Percentiles rank a stretch among this genome's conserved stretches.
Evolutionary conservation across 176 grass and related monocot species (phyloP).

Genomic region (Triticum dicoccoides): DNA sequence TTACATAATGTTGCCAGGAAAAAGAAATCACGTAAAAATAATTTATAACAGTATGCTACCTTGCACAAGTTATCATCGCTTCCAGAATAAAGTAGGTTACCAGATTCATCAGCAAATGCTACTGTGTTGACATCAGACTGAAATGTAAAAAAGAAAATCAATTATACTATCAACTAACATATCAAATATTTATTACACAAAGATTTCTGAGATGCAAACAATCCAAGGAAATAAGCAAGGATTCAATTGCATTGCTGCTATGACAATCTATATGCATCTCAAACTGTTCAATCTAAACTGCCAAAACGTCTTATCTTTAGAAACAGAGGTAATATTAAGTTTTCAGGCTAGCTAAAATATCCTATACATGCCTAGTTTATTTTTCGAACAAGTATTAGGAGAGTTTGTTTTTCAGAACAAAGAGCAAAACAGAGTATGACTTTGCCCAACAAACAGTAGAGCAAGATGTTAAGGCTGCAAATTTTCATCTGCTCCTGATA

Average conservation of each 20-base stretch:
- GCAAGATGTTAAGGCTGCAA: not conserved
- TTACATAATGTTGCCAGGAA: not conserved
- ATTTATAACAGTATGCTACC: conserved; percentile 45
- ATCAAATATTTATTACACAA: conserved; percentile 13
- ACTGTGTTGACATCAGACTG: conserved; percentile 92
- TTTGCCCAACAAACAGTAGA: not conserved
- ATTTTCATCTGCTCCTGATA: not conserved
- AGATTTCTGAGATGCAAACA: conserved; percentile 6
- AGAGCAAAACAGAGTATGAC: not conserved
- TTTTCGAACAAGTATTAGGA: not conserved
- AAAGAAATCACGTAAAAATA: not conserved
- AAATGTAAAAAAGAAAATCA: conserved; percentile 8
- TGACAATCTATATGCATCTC: not conserved
- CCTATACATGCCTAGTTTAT: not conserved
- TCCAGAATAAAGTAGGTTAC: conserved; percentile 84
- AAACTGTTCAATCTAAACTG: too few relatives aligned
- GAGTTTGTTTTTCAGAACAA: not conserved
- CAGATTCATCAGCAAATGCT: conserved; percentile 72
- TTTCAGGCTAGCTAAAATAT: not conserved
- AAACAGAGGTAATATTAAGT: too few relatives aligned
- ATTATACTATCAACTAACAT: not conserved
- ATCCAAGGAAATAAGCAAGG: conserved; percentile 1
- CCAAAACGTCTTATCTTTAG: too few relatives aligned
- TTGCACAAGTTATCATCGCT: conserved; percentile 86
- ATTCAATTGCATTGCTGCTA: not conserved